Evolutionary conservation across 345 rosid species (phyloP), one percentile per base, ranked within the genome.

Genomic region (Mercurialis annua): DNA sequence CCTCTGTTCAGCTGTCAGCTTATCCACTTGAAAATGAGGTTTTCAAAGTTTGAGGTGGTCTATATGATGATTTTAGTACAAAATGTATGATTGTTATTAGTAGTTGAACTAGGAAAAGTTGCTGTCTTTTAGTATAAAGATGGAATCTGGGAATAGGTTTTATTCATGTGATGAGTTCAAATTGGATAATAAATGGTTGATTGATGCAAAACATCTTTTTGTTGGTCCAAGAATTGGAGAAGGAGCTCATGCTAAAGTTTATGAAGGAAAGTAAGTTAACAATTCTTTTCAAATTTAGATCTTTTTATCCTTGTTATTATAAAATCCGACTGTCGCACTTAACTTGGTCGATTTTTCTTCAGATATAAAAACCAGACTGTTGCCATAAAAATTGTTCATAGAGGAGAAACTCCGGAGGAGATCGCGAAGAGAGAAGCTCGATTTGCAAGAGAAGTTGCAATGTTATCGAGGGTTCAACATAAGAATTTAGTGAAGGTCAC

Each of bases 141-240:
- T 92, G 98, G 94, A 85, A 82, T 89, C 98, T 82, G 75, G 78
- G 60, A 80, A 77, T 82, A 85, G 74, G 61, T 83, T 89, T 65
- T 82, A 79, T 76, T 70, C 73, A 61, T 16, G 12, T 10, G 78
- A 77, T 47, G 86, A 83, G 68, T 81, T 87, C 53, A 77, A 53
- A 75, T 72, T 92, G 85, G 98, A 89, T 65, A 72, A 75, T 33
- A 89, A 82, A 82, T 89, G 96, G 96, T 70, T 92, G 53, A 77
- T 92, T 71, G 92, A 92, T 81, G 85, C 96, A 38, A 87, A 83
- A 80, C 88, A 73, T 60, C 92, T 92, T 15, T 87, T 86, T 73
- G 92, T 92, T 77, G 98, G 98, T 26, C 96, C 98, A 4, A 86
- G 82, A 84, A 85, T 92, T 81, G 96, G 96, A 43, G 98, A 92